These are phyloP conservation scores for Fusarium dlaminii DNA, from an alignment of 2,329 filamentous ascomycete genomes.

Conservation along the genomic window DNA sequence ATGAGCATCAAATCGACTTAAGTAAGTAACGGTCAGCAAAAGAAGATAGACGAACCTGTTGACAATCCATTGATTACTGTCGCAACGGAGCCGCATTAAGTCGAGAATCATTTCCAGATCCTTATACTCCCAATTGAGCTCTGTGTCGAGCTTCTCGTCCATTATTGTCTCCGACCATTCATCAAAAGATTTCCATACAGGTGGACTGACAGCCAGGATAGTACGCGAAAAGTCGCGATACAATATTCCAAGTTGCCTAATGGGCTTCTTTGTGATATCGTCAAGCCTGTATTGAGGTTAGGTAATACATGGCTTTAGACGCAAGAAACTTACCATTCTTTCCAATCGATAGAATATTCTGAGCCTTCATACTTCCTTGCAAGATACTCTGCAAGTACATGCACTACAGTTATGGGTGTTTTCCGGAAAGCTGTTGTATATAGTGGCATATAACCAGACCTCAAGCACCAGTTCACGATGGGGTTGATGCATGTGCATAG, in stretches of 20 bases:
- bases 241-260: neutral
- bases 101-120: neutral
- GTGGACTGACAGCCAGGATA: neutral
- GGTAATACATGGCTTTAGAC: neutral
- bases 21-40: neutral
- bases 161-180: neutral
- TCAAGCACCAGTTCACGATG: conserved; percentile 8
- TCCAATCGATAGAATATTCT: conserved; percentile 2
- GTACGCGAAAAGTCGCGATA: neutral
- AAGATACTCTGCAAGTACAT: neutral
- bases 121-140: neutral
- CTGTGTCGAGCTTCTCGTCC: neutral
- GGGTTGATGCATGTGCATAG: neutral
- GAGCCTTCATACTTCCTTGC: neutral
- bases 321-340: neutral
- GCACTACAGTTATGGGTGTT: neutral
- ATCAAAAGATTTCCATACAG: neutral
- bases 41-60: neutral
- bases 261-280: neutral
- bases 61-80: neutral
- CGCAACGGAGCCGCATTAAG: neutral
- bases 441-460: neutral
- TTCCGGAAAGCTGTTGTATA: neutral
- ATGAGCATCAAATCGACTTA: neutral
- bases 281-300: neutral